A percentile compares a stretch with the other conserved stretches of the same genome.
These are phyloP conservation scores for Bassia scoparia DNA, from an alignment of 148 eudicot genomes.

Conservation along the genomic window DNA sequence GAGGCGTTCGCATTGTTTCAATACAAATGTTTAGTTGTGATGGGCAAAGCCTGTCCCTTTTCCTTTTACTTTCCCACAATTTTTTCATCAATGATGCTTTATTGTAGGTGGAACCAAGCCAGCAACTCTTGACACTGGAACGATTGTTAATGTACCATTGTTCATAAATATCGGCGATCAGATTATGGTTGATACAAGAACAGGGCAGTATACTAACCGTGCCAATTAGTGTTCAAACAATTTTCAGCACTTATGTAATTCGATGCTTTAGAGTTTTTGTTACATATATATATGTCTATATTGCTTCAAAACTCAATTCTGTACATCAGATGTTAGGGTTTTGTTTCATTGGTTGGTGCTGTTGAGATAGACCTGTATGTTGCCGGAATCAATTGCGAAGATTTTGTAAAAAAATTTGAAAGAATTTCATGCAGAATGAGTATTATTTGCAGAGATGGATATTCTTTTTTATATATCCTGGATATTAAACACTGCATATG, in stretches of 20 bases:
- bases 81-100: constrained; percentile 4
- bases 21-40: neutral
- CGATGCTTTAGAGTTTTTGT: neutral
- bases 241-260: constrained; percentile 2
- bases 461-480: neutral
- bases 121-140: constrained; percentile 82
- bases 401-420: constrained; percentile 7
- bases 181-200: constrained; percentile 82
- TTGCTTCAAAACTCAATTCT: constrained; percentile 2
- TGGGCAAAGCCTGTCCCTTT: neutral
- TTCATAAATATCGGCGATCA: constrained; percentile 61
- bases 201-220: constrained; percentile 74
- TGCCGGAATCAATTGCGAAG: neutral
- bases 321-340: constrained; percentile 19
- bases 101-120: constrained; percentile 76
- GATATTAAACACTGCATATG: neutral
- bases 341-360: constrained; percentile 7
- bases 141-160: constrained; percentile 74
- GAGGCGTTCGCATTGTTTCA: neutral
- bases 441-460: constrained; percentile 5
- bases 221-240: constrained; percentile 27
- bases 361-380: constrained; percentile 15
- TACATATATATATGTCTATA: constrained; percentile 12
- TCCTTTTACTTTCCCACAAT: neutral
- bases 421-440: neutral